Evolutionary conservation across 352 stramenopile species (phyloP), one percentile per base, ranked within the genome.

Genomic region (Stephanocyclus meneghinianus): DNA sequence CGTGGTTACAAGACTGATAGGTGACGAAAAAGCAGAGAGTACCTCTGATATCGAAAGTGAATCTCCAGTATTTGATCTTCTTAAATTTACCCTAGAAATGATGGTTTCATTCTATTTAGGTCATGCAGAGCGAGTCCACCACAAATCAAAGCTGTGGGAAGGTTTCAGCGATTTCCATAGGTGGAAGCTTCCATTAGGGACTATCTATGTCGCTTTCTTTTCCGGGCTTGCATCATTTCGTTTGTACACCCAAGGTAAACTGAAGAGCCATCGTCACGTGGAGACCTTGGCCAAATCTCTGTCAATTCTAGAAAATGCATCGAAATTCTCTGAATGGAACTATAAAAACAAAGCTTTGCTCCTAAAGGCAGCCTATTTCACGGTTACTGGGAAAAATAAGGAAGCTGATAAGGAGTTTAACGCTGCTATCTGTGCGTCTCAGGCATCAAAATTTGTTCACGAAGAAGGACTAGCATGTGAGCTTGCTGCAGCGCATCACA

Each of bases 381-480:
- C 69, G 13, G 45, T 70, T 65, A 11, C 70, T 11, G 47, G 40
- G 0, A 71, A 86, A 10, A 0, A 60, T 21, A 48, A 70, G 9
- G 40, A 80, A 51, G 74, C 79, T 10, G 73, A 80, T 42, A 18
- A 63, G 44, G 57, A 55, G 9, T 82, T 78, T 30, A 55, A 47
- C 48, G 65, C 37, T 26, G 74, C 79, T 11, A 80, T 86, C 60
- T 42, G 44, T 15, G 65, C 59, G 26, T 45, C 74, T 29, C 9
- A 45, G 16, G 51, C 9, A 66, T 80, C 79, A 2, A 62, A 68
- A 35, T 86, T 78, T 62, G 50, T 80, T 40, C 79, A 86, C 15
- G 79, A 86, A 47, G 68, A 86, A 48, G 79, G 69, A 2, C 65
- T 86, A 47, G 68, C 79, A 21, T 82, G 69, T 64, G 79, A 86